Evolutionary conservation across 768 basidiomycete species (phyloP), one percentile per base, ranked within the genome.

Genomic region (Amanita fuliginea): DNA sequence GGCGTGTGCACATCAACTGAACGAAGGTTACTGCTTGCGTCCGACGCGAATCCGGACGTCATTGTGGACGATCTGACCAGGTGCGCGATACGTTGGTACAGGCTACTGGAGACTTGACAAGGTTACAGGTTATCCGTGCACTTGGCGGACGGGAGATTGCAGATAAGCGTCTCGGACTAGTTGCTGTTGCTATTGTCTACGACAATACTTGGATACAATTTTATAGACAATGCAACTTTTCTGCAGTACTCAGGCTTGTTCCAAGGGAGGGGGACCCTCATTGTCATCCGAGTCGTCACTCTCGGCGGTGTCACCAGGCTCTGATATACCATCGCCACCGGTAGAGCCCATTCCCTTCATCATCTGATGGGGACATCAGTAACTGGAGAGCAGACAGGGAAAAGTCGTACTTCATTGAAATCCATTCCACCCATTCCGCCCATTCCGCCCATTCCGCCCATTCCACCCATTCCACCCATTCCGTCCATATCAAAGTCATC

Each of bases 1-100:
- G 93, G 85, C 1, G 86, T 93, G 1, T 87, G 86, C 60, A 94
- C 93, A 28, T 86, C 85, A 4, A 86, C 91, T 47, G 59, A 74
- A 21, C 68, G 78, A 14, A 73, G 76, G 36, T 61, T 62, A 30
- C 69, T 92, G 43, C 51, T 74, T 13, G 66, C 69, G 45, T 69
- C 75, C 35, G 76, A 72, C 9, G 73, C 80, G 44, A 61, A 70
- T 18, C 75, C 83, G 2, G 77, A 87, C 57, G 85, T 73, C 58
- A 75, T 91, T 40, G 80, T 88, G 11, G 62, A 70, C 13, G 80
- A 90, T 62, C 67, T 94, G 39, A 75, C 79, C 14, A 71, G 68
- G 87, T 88, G 51, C 41, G 78, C 54, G 22, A 14, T 42, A 2
- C 1, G 28, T 28, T 28, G 28, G 28, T 2, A 21, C 10, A 37